phyloP scores from a whole-genome alignment of 768 basidiomycete species.

The Russula sp. region DNA sequence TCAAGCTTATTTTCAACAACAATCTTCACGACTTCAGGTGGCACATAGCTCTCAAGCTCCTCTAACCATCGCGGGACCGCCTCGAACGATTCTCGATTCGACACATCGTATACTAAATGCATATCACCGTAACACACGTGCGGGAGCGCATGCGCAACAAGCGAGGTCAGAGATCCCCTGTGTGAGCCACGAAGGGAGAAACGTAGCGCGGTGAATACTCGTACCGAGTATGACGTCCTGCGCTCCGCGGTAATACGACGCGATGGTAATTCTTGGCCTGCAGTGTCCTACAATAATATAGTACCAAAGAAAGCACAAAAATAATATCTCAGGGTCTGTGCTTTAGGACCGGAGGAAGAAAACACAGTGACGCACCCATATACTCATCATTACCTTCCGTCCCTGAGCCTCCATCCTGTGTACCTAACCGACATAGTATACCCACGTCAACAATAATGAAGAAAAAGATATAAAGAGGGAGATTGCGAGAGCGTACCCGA shows the following conservation, averaged over 20 bases:
- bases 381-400: constrained; percentile 86
- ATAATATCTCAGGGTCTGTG: background rate
- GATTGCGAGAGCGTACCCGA: constrained; percentile 53
- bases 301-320: background rate
- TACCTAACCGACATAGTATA: constrained; percentile 49
- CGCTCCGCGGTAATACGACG: constrained; percentile 89
- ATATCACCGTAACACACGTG: background rate
- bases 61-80: constrained; percentile 90
- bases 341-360: background rate
- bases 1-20: constrained; percentile 95
- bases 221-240: constrained; percentile 77
- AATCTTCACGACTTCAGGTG: constrained; percentile 83
- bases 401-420: constrained; percentile 85
- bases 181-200: background rate
- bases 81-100: constrained; percentile 89
- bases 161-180: no score
- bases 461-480: background rate
- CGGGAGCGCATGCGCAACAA: no score
- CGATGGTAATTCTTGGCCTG: constrained; percentile 94
- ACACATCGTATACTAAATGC: constrained; percentile 89
- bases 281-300: constrained; percentile 71
- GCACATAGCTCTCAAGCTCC: constrained; percentile 94
- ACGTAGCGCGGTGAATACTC: constrained; percentile 13
- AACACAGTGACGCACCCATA: constrained; percentile 72
- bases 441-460: background rate